phyloP scores from a whole-genome alignment of 768 basidiomycete genomes.

The Collybia sordida region DNA sequence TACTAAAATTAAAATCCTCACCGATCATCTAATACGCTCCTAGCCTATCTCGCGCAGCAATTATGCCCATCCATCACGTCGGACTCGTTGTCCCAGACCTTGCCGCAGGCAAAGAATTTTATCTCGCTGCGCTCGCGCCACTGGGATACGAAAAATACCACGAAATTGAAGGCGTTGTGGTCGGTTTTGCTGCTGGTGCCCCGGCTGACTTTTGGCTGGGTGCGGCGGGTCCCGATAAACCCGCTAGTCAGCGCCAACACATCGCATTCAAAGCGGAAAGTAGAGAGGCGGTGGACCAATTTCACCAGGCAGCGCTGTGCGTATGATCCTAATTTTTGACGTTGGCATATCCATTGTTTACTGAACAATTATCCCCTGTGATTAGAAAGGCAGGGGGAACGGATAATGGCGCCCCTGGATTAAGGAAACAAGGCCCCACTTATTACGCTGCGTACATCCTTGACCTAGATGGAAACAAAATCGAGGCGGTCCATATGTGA shows the following conservation, averaged over 20 bases:
- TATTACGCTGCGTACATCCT: constrained; percentile 11
- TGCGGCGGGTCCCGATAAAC: background rate
- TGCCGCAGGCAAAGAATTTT: constrained; percentile 8
- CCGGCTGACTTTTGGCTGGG: constrained; percentile 7
- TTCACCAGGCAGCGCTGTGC: constrained; percentile 9
- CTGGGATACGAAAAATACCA: constrained; percentile 8
- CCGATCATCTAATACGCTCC: too few relatives aligned
- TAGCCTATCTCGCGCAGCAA: too few relatives aligned
- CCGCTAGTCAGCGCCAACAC: constrained; percentile 4
- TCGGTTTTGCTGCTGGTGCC: constrained; percentile 1
- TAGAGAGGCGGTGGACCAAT: constrained; percentile 9
- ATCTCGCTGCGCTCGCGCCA: constrained; percentile 9
- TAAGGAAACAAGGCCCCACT: constrained; percentile 5
- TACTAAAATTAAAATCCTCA: too few relatives aligned
- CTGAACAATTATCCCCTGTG: too few relatives aligned
- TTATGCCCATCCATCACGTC: constrained; percentile 5
- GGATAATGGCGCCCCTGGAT: constrained; percentile 11
- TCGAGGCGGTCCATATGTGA: constrained; percentile 8
- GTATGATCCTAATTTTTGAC: constrained; percentile 2
- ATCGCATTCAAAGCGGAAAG: constrained; percentile 8
- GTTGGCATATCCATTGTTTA: background rate
- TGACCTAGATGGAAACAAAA: constrained; percentile 11
- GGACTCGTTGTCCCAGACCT: constrained; percentile 5
- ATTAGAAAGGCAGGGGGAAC: constrained; percentile 9
- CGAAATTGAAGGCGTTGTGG: constrained; percentile 1